A percentile compares a stretch with the other conserved stretches of the same genome.
phyloP scores from a whole-genome alignment of 257 asterid genomes.

The Cinchona pubescens region DNA sequence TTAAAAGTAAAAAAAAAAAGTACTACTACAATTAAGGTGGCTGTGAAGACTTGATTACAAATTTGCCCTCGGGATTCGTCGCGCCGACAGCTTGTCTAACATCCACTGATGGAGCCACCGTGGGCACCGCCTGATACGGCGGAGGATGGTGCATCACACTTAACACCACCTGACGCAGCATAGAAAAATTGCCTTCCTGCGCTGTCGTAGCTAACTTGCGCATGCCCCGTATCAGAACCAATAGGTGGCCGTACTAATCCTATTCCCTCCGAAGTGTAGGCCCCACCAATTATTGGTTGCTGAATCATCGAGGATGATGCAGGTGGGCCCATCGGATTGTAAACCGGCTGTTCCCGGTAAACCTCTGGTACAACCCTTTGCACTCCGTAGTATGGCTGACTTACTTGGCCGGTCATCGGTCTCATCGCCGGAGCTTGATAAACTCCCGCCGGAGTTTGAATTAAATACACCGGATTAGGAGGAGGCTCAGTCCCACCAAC shows the following conservation, averaged over 20 bases:
- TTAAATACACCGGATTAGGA: constrained; percentile 31
- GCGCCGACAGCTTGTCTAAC: constrained; percentile 23
- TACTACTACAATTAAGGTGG: not conserved
- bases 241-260: constrained; percentile 17
- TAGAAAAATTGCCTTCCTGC: constrained; percentile 36
- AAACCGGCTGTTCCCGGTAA: constrained; percentile 38
- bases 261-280: constrained; percentile 25
- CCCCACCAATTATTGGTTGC: constrained; percentile 25
- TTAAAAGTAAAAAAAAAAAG: not conserved
- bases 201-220: constrained; percentile 33
- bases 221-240: constrained; percentile 22
- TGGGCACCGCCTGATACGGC: constrained; percentile 17
- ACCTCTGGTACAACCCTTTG: constrained; percentile 34
- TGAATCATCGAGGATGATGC: constrained; percentile 22
- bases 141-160: constrained; percentile 20
- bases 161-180: constrained; percentile 21
- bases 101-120: constrained; percentile 19
- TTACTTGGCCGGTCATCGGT: constrained; percentile 31
- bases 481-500: constrained; percentile 13
- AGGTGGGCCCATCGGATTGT: constrained; percentile 24
- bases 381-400: constrained; percentile 37
- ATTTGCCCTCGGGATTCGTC: constrained; percentile 27
- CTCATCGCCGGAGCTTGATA: constrained; percentile 29
- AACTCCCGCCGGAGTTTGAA: constrained; percentile 34
- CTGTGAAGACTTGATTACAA: constrained; percentile 16